These are phyloP conservation scores for Sinapis alba DNA, from an alignment of 441 rosid genomes.

Conservation along the genomic window DNA sequence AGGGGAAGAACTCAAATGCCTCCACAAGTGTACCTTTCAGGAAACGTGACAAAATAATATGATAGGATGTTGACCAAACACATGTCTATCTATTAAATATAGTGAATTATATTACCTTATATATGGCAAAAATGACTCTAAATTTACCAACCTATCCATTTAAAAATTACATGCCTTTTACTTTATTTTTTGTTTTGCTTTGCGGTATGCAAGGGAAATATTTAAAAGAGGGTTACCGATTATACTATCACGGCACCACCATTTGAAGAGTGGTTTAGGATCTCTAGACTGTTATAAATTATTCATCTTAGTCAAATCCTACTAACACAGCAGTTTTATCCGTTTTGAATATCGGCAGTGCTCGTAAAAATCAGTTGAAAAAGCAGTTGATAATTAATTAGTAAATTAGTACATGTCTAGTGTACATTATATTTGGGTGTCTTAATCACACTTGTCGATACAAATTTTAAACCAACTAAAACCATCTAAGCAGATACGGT, in stretches of 20 bases:
- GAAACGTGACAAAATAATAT: conserved; percentile 35
- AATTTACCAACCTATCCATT: conserved; percentile 8
- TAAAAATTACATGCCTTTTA: background rate
- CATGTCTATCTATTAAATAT: conserved; percentile 12
- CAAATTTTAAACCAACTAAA: background rate
- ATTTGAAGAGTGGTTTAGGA: background rate
- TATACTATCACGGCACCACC: background rate
- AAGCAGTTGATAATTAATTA: background rate
- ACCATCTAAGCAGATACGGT: background rate
- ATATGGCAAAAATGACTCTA: background rate
- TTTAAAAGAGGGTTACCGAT: background rate
- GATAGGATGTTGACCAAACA: conserved; percentile 32
- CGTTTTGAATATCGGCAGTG: background rate
- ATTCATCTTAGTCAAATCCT: background rate
- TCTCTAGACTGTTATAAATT: background rate
- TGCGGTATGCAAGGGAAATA: background rate
- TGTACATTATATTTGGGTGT: background rate
- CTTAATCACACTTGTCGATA: background rate
- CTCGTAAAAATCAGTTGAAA: background rate
- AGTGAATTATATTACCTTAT: background rate
- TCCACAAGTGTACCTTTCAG: conserved; percentile 34
- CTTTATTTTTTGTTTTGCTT: background rate
- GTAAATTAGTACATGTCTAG: background rate
- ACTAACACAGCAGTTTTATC: background rate
- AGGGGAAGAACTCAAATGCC: conserved; percentile 3